Conservation (phyloP, 352 stramenopile species). For the Globisporangium barbulae region DNA sequence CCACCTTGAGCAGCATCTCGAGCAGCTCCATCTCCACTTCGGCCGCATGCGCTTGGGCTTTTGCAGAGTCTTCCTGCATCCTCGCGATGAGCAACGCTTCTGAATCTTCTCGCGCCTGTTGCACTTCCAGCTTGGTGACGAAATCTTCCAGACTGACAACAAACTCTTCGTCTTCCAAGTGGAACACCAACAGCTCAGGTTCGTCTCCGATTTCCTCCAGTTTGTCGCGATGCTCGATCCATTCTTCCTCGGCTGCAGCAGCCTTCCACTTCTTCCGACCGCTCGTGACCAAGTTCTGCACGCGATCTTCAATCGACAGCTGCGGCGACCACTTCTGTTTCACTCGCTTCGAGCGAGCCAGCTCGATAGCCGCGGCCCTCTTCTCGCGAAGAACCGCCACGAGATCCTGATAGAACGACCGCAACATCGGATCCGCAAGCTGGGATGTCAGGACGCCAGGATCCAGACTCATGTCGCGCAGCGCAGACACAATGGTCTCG, state of each 20-base stretch:
- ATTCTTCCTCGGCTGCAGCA: constrained; percentile 22
- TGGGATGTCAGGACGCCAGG: constrained; percentile 44
- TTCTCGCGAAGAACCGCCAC: constrained; percentile 32
- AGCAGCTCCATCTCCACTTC: constrained; percentile 30
- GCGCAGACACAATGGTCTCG: constrained; percentile 41
- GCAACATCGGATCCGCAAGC: constrained; percentile 37
- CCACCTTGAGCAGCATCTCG: constrained; percentile 39
- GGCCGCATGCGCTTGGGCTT: background rate
- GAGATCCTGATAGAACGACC: constrained; percentile 55
- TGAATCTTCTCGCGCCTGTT: constrained; percentile 13
- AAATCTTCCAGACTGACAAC: constrained; percentile 31
- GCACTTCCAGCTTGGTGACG: constrained; percentile 26
- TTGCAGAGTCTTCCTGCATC: constrained; percentile 6
- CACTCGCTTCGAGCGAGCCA: background rate
- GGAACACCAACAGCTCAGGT: constrained; percentile 64
- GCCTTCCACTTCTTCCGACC: constrained; percentile 16
- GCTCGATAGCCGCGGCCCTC: constrained; percentile 2
- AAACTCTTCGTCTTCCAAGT: constrained; percentile 50
- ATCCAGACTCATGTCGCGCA: constrained; percentile 70
- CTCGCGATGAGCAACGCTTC: background rate
- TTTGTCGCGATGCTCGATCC: constrained; percentile 28
- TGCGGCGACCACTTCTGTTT: background rate
- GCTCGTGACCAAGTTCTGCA: constrained; percentile 24
- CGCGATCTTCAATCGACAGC: constrained; percentile 34
- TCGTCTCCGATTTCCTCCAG: constrained; percentile 66